These are phyloP conservation scores for Aspergillus puulaauensis DNA, from an alignment of 2,329 filamentous ascomycete genomes.

Conservation along the genomic window DNA sequence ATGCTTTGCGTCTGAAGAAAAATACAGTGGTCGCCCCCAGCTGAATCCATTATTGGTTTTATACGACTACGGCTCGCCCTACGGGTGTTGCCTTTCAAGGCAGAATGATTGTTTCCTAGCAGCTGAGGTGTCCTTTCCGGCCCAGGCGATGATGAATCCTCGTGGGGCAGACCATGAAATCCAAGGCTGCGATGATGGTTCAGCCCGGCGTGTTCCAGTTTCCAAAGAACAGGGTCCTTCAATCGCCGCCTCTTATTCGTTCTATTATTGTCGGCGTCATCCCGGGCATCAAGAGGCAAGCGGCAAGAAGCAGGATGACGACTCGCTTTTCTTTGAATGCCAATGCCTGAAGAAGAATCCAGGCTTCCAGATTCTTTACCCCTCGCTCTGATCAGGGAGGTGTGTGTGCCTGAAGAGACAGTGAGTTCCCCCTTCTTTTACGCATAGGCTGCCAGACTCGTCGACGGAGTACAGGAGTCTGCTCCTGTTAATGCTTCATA, in stretches of 20 bases:
- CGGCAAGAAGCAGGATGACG: constrained; percentile 1
- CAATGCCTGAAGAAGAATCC: constrained; percentile 7
- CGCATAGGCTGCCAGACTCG: too few species aligned
- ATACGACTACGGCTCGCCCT: background rate
- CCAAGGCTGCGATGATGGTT: constrained; percentile 18
- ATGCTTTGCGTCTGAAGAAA: background rate
- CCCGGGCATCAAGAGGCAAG: too few species aligned
- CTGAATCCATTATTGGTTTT: background rate
- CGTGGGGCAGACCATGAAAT: constrained; percentile 22
- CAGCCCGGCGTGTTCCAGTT: constrained; percentile 16
- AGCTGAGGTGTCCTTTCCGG: constrained; percentile 9
- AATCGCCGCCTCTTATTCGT: background rate
- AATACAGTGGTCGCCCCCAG: background rate
- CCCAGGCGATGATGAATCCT: constrained; percentile 20
- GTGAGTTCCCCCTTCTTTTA: background rate
- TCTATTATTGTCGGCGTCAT: constrained; percentile 8
- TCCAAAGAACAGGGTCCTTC: constrained; percentile 17
- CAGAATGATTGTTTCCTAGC: constrained; percentile 14
- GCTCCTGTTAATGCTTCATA: too few species aligned
- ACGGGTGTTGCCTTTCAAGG: constrained; percentile 14
- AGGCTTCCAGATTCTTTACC: constrained; percentile 15
- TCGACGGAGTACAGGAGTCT: background rate
- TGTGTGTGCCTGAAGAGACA: background rate
- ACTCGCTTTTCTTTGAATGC: background rate
- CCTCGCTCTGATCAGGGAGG: constrained; percentile 3